Percentiles rank a stretch among this genome's conserved stretches.
Evolutionary conservation across 202 grass and related monocot species (phyloP).

Genomic region (Eragrostis tef): DNA sequence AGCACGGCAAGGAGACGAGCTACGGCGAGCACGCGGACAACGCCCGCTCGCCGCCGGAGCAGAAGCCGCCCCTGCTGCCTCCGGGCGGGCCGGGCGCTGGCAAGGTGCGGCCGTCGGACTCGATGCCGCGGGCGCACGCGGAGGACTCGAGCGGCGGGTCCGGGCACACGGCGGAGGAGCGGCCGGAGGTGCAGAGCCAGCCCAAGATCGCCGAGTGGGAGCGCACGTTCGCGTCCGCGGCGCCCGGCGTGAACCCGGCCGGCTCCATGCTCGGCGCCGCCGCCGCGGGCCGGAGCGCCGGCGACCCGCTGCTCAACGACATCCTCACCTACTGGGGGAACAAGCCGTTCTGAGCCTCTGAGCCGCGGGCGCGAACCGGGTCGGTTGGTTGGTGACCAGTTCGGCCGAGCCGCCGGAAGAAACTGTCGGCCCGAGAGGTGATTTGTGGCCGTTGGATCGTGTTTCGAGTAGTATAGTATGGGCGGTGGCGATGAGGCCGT

Average conservation of each 20-base stretch:
- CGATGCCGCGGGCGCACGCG: constrained; percentile 68
- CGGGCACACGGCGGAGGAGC: constrained; percentile 67
- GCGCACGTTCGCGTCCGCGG: constrained; percentile 48
- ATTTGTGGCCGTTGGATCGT: constrained; percentile 13
- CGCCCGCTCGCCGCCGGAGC: constrained; percentile 57
- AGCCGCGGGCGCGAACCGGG: neutral
- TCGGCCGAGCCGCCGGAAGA: constrained; percentile 38
- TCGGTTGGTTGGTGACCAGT: neutral
- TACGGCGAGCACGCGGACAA: neutral
- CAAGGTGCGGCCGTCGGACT: constrained; percentile 68
- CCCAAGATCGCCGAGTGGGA: constrained; percentile 77
- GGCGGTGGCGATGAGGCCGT: constrained; percentile 43
- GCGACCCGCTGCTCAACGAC: constrained; percentile 76
- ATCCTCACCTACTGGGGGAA: constrained; percentile 79
- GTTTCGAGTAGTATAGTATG: no score
- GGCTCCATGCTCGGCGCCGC: constrained; percentile 42
- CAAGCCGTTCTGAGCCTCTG: constrained; percentile 76
- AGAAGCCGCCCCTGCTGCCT: constrained; percentile 54
- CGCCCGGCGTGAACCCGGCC: constrained; percentile 29
- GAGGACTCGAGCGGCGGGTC: constrained; percentile 87
- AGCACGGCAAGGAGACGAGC: no score
- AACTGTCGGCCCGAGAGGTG: neutral
- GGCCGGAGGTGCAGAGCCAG: constrained; percentile 85
- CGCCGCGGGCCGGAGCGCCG: constrained; percentile 21
- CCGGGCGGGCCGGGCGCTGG: neutral